Base-by-base conservation (phyloP, 1,284 basidiomycete species). In the Neolentinus lepideus region DNA sequence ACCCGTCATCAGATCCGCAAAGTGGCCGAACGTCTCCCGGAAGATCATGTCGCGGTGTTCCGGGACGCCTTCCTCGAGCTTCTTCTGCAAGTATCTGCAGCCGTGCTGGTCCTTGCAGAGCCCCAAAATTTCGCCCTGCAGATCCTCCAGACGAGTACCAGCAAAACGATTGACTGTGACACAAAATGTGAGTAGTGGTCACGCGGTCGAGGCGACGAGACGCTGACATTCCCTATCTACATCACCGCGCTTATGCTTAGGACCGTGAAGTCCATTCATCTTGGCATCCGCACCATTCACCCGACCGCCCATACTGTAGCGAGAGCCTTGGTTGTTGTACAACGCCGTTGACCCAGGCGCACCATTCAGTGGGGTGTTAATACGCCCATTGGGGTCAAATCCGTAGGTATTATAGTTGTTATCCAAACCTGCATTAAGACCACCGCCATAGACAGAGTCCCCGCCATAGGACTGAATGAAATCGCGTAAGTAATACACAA, bases 41-140 rank as follows among this genome's bases (percentile, higher is more conserved):
- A 98, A 99, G 71, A 99, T 99, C 90, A 99, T 95, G 68, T 99
- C 97, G 57, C 97, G 87, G 73, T 98, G 93, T 69, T 95, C 91
- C 14, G 94, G 83, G 59, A 90, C 83, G 58, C 91, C 92, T 67
- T 99, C 97, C 71, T 99, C 97, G 38, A 99, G 81, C 75, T 99
- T 99, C 85, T 99, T 99, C 73, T 99, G 97, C 56, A 99, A 75
- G 69, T 98, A 99, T 36, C 97, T 86, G 69, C 97, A 99, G 2
- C 97, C 97, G 71, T 99, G 97, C 73, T 99, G 97, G 71, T 99
- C 97, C 73, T 98, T 98, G 83, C 95, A 98, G 27, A 99, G 75
- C 14, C 84, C 79, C 26, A 94, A 85, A 62, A 99, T 95, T 71
- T 98, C 93, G 59, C 96, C 96, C 63, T 90, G 86, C 48, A 99